phyloP scores from a whole-genome alignment of 2,329 filamentous ascomycete genomes.

The Ophioceras dolichostomum region DNA sequence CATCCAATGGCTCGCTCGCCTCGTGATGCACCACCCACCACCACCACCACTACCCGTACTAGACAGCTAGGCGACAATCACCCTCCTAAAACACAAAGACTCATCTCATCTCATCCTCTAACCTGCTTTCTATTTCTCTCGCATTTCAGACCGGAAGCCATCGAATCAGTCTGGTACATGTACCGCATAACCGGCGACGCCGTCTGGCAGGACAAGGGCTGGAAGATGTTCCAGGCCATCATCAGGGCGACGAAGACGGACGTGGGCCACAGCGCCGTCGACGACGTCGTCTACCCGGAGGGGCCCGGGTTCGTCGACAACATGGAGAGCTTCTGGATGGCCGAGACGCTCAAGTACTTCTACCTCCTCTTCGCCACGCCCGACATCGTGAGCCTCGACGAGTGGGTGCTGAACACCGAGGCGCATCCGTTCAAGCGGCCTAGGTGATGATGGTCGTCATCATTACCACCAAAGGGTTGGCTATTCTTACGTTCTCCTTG shows the following conservation, averaged over 20 bases:
- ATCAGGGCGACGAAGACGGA: conserved; percentile 52
- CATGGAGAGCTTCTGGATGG: conserved; percentile 87
- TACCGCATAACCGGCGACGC: conserved; percentile 78
- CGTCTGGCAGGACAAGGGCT: conserved; percentile 67
- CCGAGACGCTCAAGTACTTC: conserved; percentile 88
- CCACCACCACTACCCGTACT: not conserved
- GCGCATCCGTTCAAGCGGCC: conserved; percentile 45
- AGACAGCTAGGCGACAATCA: conserved; percentile 14
- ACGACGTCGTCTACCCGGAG: conserved; percentile 40
- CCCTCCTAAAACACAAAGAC: not conserved
- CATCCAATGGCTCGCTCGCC: too few species aligned
- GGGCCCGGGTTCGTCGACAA: conserved; percentile 33
- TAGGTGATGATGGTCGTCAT: conserved; percentile 8
- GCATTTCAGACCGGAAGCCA: conserved; percentile 67
- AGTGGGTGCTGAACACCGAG: conserved; percentile 56
- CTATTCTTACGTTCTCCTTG: too few species aligned
- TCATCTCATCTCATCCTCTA: too few species aligned
- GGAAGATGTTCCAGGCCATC: conserved; percentile 72
- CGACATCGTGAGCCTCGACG: conserved; percentile 52
- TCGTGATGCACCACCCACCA: too few species aligned
- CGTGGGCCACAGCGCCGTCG: conserved; percentile 58
- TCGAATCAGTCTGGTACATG: conserved; percentile 82
- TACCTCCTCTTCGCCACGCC: conserved; percentile 68
- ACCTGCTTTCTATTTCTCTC: too few species aligned
- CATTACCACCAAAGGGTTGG: too few species aligned